A percentile compares a stretch with the other conserved stretches of the same genome.
phyloP scores from a whole-genome alignment of 768 basidiomycete genomes.

The Mycena latifolia region DNA sequence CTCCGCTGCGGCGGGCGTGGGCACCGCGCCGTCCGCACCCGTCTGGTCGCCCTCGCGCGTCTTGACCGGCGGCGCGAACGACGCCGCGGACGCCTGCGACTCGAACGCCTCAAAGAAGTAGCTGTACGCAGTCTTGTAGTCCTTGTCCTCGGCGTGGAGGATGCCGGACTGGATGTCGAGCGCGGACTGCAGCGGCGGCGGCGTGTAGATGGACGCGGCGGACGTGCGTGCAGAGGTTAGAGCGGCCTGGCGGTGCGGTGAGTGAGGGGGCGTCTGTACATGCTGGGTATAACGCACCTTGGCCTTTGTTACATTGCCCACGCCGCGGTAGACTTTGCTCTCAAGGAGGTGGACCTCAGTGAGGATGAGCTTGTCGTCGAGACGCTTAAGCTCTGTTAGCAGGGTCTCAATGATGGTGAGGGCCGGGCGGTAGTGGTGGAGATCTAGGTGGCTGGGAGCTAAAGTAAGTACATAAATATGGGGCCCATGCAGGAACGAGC shows the following conservation, averaged over 20 bases:
- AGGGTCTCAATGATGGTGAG: constrained; percentile 86
- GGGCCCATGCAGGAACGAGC: constrained; percentile 12
- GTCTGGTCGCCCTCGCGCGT: constrained; percentile 7
- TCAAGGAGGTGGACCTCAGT: constrained; percentile 97
- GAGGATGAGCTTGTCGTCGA: constrained; percentile 98
- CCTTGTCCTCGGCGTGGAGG: constrained; percentile 96
- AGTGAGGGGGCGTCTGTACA: not conserved
- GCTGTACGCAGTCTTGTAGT: constrained; percentile 96
- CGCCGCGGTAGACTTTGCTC: constrained; percentile 89
- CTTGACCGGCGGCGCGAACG: constrained; percentile 26
- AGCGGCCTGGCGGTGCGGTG: constrained; percentile 66
- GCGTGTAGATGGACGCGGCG: constrained; percentile 89
- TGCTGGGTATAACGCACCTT: constrained; percentile 74
- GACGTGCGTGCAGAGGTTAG: constrained; percentile 93
- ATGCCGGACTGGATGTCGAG: constrained; percentile 74
- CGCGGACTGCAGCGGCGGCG: constrained; percentile 53
- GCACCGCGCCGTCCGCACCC: constrained; percentile 33
- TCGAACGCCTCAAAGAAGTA: constrained; percentile 99
- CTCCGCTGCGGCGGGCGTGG: constrained; percentile 51
- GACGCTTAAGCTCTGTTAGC: constrained; percentile 90
- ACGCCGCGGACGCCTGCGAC: constrained; percentile 38
- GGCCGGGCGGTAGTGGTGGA: constrained; percentile 81
- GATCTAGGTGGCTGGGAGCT: constrained; percentile 74
- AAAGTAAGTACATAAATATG: constrained; percentile 17
- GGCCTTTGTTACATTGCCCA: constrained; percentile 90